Base-by-base conservation (phyloP, 139 green algal genomes). In the Chlamydomonas sp. region DNA sequence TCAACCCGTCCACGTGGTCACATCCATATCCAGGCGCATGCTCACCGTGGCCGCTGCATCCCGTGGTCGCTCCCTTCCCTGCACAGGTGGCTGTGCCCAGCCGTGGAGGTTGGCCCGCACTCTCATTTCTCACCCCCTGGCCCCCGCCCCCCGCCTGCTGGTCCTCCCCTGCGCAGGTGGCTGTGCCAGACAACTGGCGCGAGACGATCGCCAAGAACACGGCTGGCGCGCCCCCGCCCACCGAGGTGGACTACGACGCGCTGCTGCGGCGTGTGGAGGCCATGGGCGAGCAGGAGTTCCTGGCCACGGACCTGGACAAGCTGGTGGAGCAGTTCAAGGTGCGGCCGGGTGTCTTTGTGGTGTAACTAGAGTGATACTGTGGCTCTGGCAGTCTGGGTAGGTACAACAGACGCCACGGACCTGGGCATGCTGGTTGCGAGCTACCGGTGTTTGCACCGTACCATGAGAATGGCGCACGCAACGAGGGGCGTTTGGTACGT, bases 211-310 rank as follows among this genome's bases (percentile, higher is more conserved):
- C 63, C 0, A 77, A 76, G 67, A 62, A 73, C 20, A 64, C 77
- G 16, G 75, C 69, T 1, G 63, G 72, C 17, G 31, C 66, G 3
- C 5, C 57, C 18, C 9, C 3, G 0, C 9, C 72, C 31, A 78
- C 59, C 61, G 85, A 91, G 79, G 88, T 96, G 31, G 93, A 96
- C 85, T 93, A 92, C 83, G 91, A 92, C 79, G 90, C 90, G 9
- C 80, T 94, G 5, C 89, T 93, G 72, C 77, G 76, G 69, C 71
- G 80, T 15, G 89, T 93, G 49, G 90, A 95, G 66, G 79, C 69
- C 14, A 94, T 94, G 91, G 81, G 79, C 60, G 73, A 87, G 10
- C 71, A 78, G 58, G 78, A 93, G 78, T 94, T 95, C 78, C 76
- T 76, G 4, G 83, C 78, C 10, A 31, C 85, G 17, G 90, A 95